phyloP scores from a whole-genome alignment of 352 stramenopile species.

The Globisporangium nagaii region DNA sequence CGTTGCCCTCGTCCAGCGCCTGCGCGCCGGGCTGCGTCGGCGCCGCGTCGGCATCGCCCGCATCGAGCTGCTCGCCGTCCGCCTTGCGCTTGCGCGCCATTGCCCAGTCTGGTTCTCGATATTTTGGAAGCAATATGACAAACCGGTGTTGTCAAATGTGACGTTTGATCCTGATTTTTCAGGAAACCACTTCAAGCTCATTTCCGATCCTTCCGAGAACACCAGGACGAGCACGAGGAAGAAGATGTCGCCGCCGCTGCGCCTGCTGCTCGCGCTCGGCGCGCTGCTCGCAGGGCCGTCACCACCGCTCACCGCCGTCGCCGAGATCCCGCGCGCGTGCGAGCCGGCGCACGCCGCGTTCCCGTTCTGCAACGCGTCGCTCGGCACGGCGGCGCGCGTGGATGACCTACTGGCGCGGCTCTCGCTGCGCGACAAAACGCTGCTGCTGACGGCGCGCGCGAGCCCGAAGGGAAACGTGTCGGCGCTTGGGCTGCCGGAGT shows the following conservation, averaged over 20 bases:
- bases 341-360: slow-evolving; percentile 23
- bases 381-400: slow-evolving; percentile 57
- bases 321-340: slow-evolving; percentile 57
- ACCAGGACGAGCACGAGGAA: neutral
- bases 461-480: slow-evolving; percentile 73
- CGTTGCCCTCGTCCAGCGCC: slow-evolving; percentile 19
- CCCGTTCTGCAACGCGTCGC: slow-evolving; percentile 75
- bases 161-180: too few species aligned
- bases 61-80: neutral
- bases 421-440: slow-evolving; percentile 62
- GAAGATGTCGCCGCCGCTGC: neutral
- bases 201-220: neutral
- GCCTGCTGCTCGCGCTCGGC: neutral
- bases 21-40: neutral
- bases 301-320: neutral
- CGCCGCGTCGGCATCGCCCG: neutral
- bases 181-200: too few species aligned
- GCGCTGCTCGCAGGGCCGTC: too few species aligned
- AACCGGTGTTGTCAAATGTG: too few species aligned
- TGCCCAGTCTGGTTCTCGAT: neutral
- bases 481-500: slow-evolving; percentile 77
- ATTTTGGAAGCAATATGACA: too few species aligned
- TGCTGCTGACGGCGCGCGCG: slow-evolving; percentile 62
- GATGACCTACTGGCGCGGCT: slow-evolving; percentile 72
- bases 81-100: slow-evolving; percentile 4